Conservation (phyloP, 2,329 filamentous ascomycete genomes). For the Sporothrix globosa region DNA sequence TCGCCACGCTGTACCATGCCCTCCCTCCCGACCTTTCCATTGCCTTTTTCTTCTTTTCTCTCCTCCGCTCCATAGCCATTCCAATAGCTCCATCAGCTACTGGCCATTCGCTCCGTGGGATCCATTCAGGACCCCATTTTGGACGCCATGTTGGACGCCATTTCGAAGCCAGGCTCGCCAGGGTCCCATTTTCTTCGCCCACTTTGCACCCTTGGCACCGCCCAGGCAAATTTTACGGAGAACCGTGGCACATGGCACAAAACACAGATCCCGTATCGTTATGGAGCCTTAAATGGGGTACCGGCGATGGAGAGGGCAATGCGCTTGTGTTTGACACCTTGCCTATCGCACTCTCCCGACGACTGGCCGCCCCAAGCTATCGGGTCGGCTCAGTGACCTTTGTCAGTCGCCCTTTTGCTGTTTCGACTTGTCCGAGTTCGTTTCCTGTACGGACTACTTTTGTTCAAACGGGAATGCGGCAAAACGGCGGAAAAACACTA, state of each 20-base stretch:
- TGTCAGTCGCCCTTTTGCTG: too few species aligned
- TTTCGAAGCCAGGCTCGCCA: background rate
- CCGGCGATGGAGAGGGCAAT: background rate
- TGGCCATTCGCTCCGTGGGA: background rate
- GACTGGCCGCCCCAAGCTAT: slow-evolving; percentile 3
- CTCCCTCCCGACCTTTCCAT: too few species aligned
- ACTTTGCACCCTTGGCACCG: background rate
- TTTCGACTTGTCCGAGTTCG: background rate
- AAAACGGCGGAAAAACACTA: background rate
- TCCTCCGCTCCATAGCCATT: background rate
- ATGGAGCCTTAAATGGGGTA: slow-evolving; percentile 7
- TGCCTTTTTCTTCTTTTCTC: background rate
- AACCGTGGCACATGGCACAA: slow-evolving; percentile 23
- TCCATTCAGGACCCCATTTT: background rate
- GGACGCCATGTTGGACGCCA: background rate
- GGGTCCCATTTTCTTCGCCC: slow-evolving; percentile 4
- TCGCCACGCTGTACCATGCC: background rate
- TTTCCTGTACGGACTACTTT: background rate
- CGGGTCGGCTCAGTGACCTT: slow-evolving; percentile 2
- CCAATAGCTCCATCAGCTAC: background rate
- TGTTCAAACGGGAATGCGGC: background rate
- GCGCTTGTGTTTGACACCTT: background rate
- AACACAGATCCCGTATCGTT: slow-evolving; percentile 15
- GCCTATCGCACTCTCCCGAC: slow-evolving; percentile 16
- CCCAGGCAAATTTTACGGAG: slow-evolving; percentile 12